Base-by-base conservation (phyloP, 1,139 yeast genomes). In the Saccharomyces hybrid region DNA sequence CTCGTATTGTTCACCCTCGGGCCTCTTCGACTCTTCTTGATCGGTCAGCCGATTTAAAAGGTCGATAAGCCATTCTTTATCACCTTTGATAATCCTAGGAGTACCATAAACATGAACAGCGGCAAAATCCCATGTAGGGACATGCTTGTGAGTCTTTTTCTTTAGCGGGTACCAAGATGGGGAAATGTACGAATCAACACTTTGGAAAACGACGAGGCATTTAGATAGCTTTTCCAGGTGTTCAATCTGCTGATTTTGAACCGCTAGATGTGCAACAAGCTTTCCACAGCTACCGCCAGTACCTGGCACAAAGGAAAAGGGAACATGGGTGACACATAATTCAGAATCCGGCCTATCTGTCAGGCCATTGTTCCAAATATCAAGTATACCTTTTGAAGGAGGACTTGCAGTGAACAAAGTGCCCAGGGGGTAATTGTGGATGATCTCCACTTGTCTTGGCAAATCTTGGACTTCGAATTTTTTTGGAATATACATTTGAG, bases 71-170 rank as follows among this genome's bases (percentile, higher is more conserved):
- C 79, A 81, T 13, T 73, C 76, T 13, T 71, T 67, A 56, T 79
- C 82, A 51, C 74, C 77, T 14, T 53, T 53, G 20, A 80, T 66
- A 9, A 84, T 66, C 20, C 59, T 71, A 8, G 85, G 76, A 47
- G 67, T 75, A 3, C 89, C 89, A 54, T 79, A 72, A 46, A 80
- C 74, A 62, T 84, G 88, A 42, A 80, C 84, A 4, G 81, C 71
- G 1, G 81, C 83, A 70, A 80, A 84, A 66, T 81, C 84, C 90
- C 89, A 84, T 0, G 90, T 84, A 11, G 89, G 88, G 8, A 83
- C 90, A 46, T 75, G 78, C 61, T 82, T 83, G 57, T 82, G 85
- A 28, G 84, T 80, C 51, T 75, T 76, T 59, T 75, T 71, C 68
- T 84, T 83, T 2, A 76, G 74, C 2, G 81, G 78, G 63, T 84